Conservation (phyloP, 768 basidiomycete genomes). For the Rubroboletus pulcherrimus region DNA sequence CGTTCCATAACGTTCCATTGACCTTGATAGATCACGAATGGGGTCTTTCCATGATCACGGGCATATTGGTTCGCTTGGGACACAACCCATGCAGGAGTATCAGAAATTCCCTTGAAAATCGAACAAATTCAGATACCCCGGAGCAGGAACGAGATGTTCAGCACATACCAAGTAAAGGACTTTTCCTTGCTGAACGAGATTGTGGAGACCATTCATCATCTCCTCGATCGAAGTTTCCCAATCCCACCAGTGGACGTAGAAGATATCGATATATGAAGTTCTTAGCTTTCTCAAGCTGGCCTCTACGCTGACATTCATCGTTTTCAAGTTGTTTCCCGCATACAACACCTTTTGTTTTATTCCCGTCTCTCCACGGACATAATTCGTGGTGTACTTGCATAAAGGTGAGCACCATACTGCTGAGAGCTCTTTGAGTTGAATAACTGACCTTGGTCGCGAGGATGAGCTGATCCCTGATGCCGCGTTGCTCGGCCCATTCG, state of each 20-base stretch:
- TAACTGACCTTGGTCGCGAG: not conserved
- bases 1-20: conserved; percentile 40
- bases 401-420: conserved; percentile 2
- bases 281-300: not conserved
- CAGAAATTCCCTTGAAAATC: conserved; percentile 33
- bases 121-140: too few relatives aligned
- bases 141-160: not conserved
- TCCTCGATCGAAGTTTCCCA: not conserved
- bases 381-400: conserved; percentile 17
- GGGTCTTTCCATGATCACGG: conserved; percentile 42
- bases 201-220: not conserved
- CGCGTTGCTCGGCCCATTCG: not conserved
- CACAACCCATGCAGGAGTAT: conserved; percentile 47
- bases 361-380: conserved; percentile 6
- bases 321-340: not conserved
- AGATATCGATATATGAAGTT: not conserved
- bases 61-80: conserved; percentile 15
- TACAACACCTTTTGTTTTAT: conserved; percentile 11
- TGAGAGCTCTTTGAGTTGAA: too few relatives aligned
- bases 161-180: not conserved
- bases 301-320: not conserved
- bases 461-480: not conserved
- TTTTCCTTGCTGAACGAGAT: not conserved
- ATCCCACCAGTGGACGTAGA: not conserved
- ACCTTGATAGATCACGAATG: conserved; percentile 53